Conservation (phyloP, 768 basidiomycete species). For the Lanmaoa pseudosensibilis region DNA sequence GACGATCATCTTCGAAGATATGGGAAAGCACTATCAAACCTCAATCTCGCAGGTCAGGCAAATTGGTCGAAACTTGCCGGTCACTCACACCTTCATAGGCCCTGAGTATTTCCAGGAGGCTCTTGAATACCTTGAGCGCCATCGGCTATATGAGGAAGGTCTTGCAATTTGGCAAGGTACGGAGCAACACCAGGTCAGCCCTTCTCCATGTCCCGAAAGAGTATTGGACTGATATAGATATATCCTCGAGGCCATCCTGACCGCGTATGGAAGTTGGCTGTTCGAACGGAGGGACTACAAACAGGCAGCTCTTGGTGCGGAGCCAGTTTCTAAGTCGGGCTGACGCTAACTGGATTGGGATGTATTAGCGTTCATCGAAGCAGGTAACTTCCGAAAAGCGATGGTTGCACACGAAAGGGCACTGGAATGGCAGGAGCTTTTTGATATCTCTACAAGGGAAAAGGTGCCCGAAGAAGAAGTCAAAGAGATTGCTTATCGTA, state of each 20-base stretch:
- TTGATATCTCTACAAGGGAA: slow-evolving; percentile 67
- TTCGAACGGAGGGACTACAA: slow-evolving; percentile 81
- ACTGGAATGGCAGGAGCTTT: slow-evolving; percentile 88
- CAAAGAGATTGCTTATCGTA: slow-evolving; percentile 64
- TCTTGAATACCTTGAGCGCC: slow-evolving; percentile 70
- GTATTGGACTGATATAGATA: slow-evolving; percentile 11
- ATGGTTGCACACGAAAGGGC: slow-evolving; percentile 88
- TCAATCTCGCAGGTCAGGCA: slow-evolving; percentile 66
- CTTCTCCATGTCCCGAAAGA: background rate
- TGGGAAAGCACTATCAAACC: slow-evolving; percentile 69
- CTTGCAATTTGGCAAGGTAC: slow-evolving; percentile 72
- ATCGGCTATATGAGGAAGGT: slow-evolving; percentile 74
- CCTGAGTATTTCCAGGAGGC: slow-evolving; percentile 76
- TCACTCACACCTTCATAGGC: slow-evolving; percentile 44
- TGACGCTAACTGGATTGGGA: slow-evolving; percentile 5
- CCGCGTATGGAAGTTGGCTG: slow-evolving; percentile 82
- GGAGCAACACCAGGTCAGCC: slow-evolving; percentile 58
- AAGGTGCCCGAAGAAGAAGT: slow-evolving; percentile 56
- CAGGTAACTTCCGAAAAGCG: slow-evolving; percentile 62
- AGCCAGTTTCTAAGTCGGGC: background rate
- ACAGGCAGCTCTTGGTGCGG: slow-evolving; percentile 78
- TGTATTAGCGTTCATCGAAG: slow-evolving; percentile 69
- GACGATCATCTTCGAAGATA: slow-evolving; percentile 87
- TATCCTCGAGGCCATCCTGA: slow-evolving; percentile 56
- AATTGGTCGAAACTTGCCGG: background rate